Evolutionary conservation across 179 eudicot species (phyloP).

Genomic region (Nepenthes alata): DNA sequence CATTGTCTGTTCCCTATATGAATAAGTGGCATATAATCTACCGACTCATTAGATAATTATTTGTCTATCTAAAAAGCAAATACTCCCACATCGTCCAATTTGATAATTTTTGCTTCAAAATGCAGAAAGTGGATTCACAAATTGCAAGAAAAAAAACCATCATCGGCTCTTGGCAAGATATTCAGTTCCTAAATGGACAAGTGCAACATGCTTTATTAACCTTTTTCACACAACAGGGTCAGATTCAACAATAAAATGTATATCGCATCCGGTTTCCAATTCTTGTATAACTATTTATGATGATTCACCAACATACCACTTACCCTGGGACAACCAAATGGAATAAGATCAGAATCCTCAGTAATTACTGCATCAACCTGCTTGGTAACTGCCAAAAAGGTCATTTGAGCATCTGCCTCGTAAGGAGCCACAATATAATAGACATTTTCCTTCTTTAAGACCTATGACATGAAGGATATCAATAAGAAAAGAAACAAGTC

Average conservation of each 20-base stretch:
- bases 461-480: slow-evolving; percentile 31
- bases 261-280: neutral
- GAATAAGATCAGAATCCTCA: slow-evolving; percentile 91
- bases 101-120: too few relatives aligned
- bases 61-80: too few relatives aligned
- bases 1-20: too few relatives aligned
- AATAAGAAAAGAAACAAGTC: neutral
- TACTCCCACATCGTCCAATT: too few relatives aligned
- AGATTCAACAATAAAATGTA: neutral
- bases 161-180: too few relatives aligned
- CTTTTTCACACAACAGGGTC: too few relatives aligned
- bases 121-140: too few relatives aligned
- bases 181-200: too few relatives aligned
- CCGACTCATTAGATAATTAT: too few relatives aligned
- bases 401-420: slow-evolving; percentile 99
- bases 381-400: slow-evolving; percentile 67
- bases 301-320: slow-evolving; percentile 16
- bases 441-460: slow-evolving; percentile 63
- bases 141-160: too few relatives aligned
- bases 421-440: slow-evolving; percentile 84
- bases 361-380: slow-evolving; percentile 91
- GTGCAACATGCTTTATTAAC: too few relatives aligned
- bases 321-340: slow-evolving; percentile 97
- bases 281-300: neutral
- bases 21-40: too few relatives aligned